Percentiles rank a stretch among this genome's conserved stretches.
These are phyloP conservation scores for Phycomyces nitens DNA, from an alignment of 192 early-diverging fungal species.

Conservation along the genomic window DNA sequence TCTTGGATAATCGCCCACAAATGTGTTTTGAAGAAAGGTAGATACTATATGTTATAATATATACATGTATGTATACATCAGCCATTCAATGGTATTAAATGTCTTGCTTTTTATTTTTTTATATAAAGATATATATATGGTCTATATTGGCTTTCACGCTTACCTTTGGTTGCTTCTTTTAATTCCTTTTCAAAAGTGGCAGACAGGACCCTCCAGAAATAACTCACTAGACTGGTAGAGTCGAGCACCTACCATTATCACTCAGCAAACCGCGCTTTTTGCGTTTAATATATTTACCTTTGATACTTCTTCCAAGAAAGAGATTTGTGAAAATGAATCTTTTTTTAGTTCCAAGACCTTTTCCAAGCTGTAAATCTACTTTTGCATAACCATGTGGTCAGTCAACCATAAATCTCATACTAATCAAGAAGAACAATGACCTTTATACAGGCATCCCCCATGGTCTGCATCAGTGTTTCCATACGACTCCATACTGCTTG, in stretches of 20 bases:
- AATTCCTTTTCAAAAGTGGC: conserved; percentile 51
- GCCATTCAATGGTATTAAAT: not conserved
- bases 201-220: conserved; percentile 53
- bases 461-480: conserved; percentile 48
- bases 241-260: conserved; percentile 35
- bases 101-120: not conserved
- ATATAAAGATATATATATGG: no score
- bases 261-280: not conserved
- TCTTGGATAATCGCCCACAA: conserved; percentile 51
- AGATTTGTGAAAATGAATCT: conserved; percentile 44
- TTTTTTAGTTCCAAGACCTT: conserved; percentile 47
- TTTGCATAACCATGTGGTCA: no score
- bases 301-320: conserved; percentile 48
- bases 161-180: conserved; percentile 50
- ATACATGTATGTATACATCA: not conserved
- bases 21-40: conserved; percentile 48
- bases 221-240: conserved; percentile 44
- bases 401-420: no score
- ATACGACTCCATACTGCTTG: conserved; percentile 50
- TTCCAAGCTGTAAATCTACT: conserved; percentile 49
- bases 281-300: conserved; percentile 27
- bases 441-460: conserved; percentile 52
- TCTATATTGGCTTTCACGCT: no score
- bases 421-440: no score
- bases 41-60: conserved; percentile 36